Evolutionary conservation across 805 yeast genomes (phyloP).

Genomic region (Maudiozyma turicensis): DNA sequence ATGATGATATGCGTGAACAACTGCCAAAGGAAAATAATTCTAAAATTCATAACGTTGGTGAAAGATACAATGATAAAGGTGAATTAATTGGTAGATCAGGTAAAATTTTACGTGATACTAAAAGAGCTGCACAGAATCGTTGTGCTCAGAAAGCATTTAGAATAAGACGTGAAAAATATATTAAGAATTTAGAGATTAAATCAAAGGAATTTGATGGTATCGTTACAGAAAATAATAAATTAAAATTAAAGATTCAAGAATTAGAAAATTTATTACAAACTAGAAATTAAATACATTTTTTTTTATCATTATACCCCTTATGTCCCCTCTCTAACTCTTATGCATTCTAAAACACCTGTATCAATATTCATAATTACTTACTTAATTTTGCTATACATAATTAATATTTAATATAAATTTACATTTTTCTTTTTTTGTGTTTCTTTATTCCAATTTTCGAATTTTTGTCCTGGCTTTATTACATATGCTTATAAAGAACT

Average conservation of each 20-base stretch:
- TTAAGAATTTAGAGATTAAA: constrained; percentile 68
- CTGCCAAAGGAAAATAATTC: not conserved
- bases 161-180: constrained; percentile 69
- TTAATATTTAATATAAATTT: not conserved
- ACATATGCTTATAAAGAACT: not conserved
- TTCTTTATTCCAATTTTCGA: too few species aligned
- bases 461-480: too few species aligned
- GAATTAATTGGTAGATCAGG: constrained; percentile 22
- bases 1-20: too few species aligned
- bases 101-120: constrained; percentile 37
- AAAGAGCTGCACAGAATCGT: constrained; percentile 87
- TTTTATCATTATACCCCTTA: not conserved
- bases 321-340: not conserved
- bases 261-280: not conserved
- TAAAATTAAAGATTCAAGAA: constrained; percentile 31
- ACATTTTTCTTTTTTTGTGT: not conserved
- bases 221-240: constrained; percentile 53
- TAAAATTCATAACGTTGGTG: constrained; percentile 8
- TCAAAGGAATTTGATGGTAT: constrained; percentile 55
- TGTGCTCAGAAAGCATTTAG: constrained; percentile 89
- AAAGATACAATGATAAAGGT: constrained; percentile 13
- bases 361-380: too few species aligned
- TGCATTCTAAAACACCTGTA: not conserved
- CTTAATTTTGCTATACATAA: not conserved
- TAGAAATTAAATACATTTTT: not conserved